These are phyloP conservation scores for Didymella keratinophila DNA, from an alignment of 2,329 filamentous ascomycete species.

Conservation along the genomic window DNA sequence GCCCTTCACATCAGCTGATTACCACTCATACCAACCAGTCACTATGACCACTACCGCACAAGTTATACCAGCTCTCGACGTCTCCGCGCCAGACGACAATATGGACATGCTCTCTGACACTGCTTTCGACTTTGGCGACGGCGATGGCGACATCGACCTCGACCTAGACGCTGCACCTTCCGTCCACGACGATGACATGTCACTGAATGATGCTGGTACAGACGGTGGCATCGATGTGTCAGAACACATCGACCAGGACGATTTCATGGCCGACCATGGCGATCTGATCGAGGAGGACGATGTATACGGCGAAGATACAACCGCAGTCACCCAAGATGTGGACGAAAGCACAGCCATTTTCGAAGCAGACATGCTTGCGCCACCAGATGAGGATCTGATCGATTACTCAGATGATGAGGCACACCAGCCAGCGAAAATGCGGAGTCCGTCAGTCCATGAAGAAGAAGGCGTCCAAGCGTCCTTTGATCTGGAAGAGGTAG, in stretches of 20 bases:
- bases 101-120: constrained; percentile 65
- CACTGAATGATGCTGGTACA: constrained; percentile 60
- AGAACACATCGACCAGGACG: constrained; percentile 39
- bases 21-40: neutral
- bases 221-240: constrained; percentile 34
- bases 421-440: constrained; percentile 22
- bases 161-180: constrained; percentile 53
- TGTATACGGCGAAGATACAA: constrained; percentile 23
- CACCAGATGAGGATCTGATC: constrained; percentile 41
- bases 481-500: neutral
- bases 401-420: constrained; percentile 49
- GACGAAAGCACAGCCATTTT: constrained; percentile 3
- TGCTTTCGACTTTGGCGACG: constrained; percentile 58
- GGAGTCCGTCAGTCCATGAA: constrained; percentile 6
- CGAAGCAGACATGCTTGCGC: constrained; percentile 16
- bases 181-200: constrained; percentile 58
- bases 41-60: constrained; percentile 39
- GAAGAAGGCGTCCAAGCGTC: constrained; percentile 6
- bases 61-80: constrained; percentile 35
- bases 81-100: constrained; percentile 56
- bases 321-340: constrained; percentile 17
- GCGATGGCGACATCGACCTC: constrained; percentile 68
- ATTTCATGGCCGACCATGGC: constrained; percentile 50
- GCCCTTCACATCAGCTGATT: constrained; percentile 7
- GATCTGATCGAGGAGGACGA: constrained; percentile 42